Evolutionary conservation across 176 grass and related monocot species (phyloP).

Genomic region (Musa troglodytarum): DNA sequence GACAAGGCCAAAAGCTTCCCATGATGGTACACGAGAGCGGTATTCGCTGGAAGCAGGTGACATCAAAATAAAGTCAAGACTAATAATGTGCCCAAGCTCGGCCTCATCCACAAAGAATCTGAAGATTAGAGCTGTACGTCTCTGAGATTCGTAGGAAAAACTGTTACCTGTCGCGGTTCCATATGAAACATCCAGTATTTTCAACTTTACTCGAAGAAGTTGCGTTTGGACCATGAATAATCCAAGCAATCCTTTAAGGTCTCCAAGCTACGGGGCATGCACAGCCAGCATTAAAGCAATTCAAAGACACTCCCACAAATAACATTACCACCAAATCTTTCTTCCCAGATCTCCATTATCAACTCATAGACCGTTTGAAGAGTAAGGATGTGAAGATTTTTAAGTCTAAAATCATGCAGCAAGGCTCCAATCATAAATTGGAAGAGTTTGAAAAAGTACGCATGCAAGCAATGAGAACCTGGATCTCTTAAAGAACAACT

Average conservation of each 20-base stretch:
- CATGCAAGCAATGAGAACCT: too few relatives aligned
- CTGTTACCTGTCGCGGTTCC: conserved; percentile 65
- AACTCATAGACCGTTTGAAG: neutral
- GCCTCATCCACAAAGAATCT: neutral
- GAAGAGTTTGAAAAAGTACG: too few relatives aligned
- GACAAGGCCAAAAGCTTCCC: conserved; percentile 87
- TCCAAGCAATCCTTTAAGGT: conserved; percentile 83
- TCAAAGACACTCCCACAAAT: neutral
- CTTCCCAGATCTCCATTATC: too few relatives aligned
- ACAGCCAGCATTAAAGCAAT: conserved; percentile 5
- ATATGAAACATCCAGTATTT: conserved; percentile 80
- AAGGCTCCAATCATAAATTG: too few relatives aligned
- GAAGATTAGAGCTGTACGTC: neutral
- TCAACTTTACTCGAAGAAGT: conserved; percentile 62
- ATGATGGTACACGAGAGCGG: conserved; percentile 86
- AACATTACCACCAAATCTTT: neutral
- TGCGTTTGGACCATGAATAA: conserved; percentile 94
- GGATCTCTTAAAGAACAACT: too few relatives aligned
- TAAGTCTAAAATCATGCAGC: too few relatives aligned
- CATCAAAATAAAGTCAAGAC: neutral
- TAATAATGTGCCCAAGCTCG: neutral
- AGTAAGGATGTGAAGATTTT: neutral
- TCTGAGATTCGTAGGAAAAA: conserved; percentile 12
- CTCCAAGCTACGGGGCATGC: conserved; percentile 57
- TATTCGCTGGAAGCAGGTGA: conserved; percentile 49